Evolutionary conservation across 805 yeast species (phyloP), one percentile per base, ranked within the genome.

Genomic region (Starmerella apis): DNA sequence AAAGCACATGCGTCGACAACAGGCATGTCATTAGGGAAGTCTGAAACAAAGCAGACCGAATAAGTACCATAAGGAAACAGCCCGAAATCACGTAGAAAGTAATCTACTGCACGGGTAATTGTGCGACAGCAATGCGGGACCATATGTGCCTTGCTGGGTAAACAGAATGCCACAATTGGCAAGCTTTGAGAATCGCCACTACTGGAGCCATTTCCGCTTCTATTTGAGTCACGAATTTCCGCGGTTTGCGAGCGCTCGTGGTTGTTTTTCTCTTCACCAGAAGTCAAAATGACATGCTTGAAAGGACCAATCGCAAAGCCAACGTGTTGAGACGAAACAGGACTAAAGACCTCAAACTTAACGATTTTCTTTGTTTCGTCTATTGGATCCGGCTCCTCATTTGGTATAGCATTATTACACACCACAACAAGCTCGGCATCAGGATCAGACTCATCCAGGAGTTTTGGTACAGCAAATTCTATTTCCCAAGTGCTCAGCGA

Each of bases 241-340:
- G 30, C 22, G 5, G 28, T 13, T 4, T 32, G 25, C 9, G 56
- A 55, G 6, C 51, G 51, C 10, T 59, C 56, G 14, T 25, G 10
- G 9, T 16, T 27, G 8, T 44, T 38, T 36, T 37, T 43, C 8
- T 49, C 51, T 16, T 52, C 51, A 14, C 28, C 36, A 2, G 35
- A 30, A 14, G 42, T 23, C 11, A 86, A 59, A 0, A 79, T 76
- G 2, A 79, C 68, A 48, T 76, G 76, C 37, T 80, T 80, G 63
- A 90, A 92, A 2, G 95, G 81, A 0, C 97, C 98, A 3, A 87
- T 77, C 0, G 95, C 88, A 81, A 94, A 92, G 0, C 97, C 97
- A 19, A 92, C 72, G 65, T 90, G 96, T 58, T 88, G 96, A 0
- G 98, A 86, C 32, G 94, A 81, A 1, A 86, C 83, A 0, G 97